Evolutionary conservation across 2,329 filamentous ascomycete species (phyloP), one percentile per base, ranked within the genome.

Genomic region (Fusarium pininemorale): DNA sequence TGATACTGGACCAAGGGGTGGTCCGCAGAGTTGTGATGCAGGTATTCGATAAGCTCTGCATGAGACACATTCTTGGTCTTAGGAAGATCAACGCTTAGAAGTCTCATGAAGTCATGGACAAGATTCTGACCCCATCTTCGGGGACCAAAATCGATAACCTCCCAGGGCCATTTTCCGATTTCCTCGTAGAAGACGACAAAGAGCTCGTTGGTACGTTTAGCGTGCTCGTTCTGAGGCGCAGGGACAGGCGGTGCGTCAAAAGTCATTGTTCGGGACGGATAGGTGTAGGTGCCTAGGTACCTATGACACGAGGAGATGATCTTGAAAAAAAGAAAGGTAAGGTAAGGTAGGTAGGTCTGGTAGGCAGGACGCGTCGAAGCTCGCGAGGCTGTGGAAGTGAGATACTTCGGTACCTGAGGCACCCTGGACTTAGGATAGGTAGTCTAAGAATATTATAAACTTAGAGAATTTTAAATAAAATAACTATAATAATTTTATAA

Each of bases 131-230:
- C 37, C 68, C 68, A 70, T 22, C 3, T 30, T 3, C 10, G 6
- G 5, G 68, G 68, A 2, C 55, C 39, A 4, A 70, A 70, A 0
- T 7, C 26, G 3, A 55, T 55, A 4, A 70, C 32, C 7, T 70
- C 11, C 68, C 68, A 70, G 1, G 68, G 68, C 68, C 68, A 70
- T 26, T 51, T n/a, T 2, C 55, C 50, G 1, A 64, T 7, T 8
- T 26, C 30, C 1, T 59, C 6, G 5, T 65, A 22, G 6, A 70
- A 65, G 2, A 26, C 3, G 0, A 9, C 11, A 16, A 70, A 65
- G 1, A 48, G 7, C 5, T 24, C 4, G 5, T 38, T 18, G 0
- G 37, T 26, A 3, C 2, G 4, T 2, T 24, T 13, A 4, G 38
- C 18, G 13, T 48, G 30, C n/a, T 15, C 5, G 1, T 39, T 24